Percentiles rank a stretch among this genome's conserved stretches.
Conservation (phyloP, 2,329 filamentous ascomycete species). For the Microsporum canis region DNA sequence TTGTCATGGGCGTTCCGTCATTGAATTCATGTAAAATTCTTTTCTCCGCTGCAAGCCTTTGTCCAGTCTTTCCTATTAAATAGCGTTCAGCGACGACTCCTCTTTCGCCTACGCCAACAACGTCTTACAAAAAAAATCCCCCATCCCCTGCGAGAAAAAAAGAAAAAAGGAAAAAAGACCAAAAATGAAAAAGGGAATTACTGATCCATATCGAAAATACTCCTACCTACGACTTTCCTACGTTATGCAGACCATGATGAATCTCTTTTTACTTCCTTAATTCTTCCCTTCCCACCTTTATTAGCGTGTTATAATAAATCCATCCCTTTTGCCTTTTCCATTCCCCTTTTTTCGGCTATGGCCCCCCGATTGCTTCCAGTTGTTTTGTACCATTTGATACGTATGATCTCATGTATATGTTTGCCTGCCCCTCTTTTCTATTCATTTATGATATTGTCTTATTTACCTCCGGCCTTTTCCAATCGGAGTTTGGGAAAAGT, state of each 20-base stretch:
- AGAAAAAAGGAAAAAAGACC: not conserved
- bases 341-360: slow-evolving; percentile 3
- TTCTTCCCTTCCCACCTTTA: not conserved
- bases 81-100: not conserved
- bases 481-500: not conserved
- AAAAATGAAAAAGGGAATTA: not conserved
- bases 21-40: slow-evolving; percentile 10
- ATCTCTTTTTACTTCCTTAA: not conserved
- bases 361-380: not conserved
- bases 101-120: not conserved
- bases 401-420: not conserved
- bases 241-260: not conserved
- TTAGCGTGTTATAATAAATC: too few relatives aligned
- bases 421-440: not conserved
- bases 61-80: not conserved
- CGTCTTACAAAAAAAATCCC: not conserved
- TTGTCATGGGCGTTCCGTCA: slow-evolving; percentile 3
- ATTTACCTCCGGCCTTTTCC: not conserved
- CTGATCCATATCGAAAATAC: not conserved
- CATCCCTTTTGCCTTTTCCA: not conserved
- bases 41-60: too few relatives aligned
- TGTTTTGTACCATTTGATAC: not conserved
- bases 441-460: not conserved
- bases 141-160: not conserved
- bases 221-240: not conserved